phyloP scores from a whole-genome alignment of 2,329 filamentous ascomycete genomes.

The Juglanconis oblonga region DNA sequence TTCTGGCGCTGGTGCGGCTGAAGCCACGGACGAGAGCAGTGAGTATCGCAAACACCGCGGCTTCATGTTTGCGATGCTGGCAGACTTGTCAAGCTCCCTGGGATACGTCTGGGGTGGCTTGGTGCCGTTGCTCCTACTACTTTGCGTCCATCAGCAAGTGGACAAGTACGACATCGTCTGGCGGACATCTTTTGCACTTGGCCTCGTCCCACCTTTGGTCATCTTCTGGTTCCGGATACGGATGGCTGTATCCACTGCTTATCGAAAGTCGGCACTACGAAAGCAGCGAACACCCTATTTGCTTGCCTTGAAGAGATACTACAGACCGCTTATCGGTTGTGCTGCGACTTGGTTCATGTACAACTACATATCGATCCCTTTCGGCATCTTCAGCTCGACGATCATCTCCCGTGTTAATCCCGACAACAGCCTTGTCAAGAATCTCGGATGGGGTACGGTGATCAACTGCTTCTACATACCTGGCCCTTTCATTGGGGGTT shows the following conservation, averaged over 20 bases:
- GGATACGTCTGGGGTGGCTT: slow-evolving; percentile 50
- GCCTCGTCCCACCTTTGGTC: slow-evolving; percentile 44
- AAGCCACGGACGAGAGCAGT: slow-evolving; percentile 50
- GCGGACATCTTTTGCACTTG: slow-evolving; percentile 48
- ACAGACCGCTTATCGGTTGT: slow-evolving; percentile 45
- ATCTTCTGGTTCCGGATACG: slow-evolving; percentile 52
- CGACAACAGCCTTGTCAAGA: slow-evolving; percentile 38
- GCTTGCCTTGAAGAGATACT: slow-evolving; percentile 46
- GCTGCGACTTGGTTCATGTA: slow-evolving; percentile 50
- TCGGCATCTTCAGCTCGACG: slow-evolving; percentile 52
- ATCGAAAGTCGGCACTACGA: slow-evolving; percentile 43
- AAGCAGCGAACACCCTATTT: slow-evolving; percentile 44
- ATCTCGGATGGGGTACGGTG: slow-evolving; percentile 42
- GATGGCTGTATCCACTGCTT: slow-evolving; percentile 49
- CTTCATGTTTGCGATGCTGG: slow-evolving; percentile 55
- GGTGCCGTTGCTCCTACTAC: slow-evolving; percentile 47
- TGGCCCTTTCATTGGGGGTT: slow-evolving; percentile 44
- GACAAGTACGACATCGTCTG: slow-evolving; percentile 44
- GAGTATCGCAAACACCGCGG: slow-evolving; percentile 44
- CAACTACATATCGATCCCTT: slow-evolving; percentile 54
- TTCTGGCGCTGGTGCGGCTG: slow-evolving; percentile 45
- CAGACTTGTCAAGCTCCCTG: slow-evolving; percentile 47
- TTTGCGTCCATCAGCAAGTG: slow-evolving; percentile 43
- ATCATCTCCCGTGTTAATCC: slow-evolving; percentile 43
- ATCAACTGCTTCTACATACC: slow-evolving; percentile 51